A percentile compares a stretch with the other conserved stretches of the same genome.
Conservation (phyloP, 805 yeast species). For the Zygosaccharomyces kombuchaensis region DNA sequence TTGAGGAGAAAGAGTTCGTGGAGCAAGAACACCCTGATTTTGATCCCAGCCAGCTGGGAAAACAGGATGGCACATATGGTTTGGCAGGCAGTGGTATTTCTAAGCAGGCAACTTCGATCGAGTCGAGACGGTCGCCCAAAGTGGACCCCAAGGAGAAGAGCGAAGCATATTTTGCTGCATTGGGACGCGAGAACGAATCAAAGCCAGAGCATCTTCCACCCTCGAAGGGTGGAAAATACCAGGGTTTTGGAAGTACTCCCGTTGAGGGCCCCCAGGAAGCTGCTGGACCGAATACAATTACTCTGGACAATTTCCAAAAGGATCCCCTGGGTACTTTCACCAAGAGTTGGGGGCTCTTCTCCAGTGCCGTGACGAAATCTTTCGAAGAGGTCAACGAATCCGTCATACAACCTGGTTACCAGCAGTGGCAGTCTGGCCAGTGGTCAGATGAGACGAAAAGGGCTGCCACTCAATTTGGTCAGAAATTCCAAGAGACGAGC, state of each 20-base stretch:
- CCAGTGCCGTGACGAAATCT: slow-evolving; percentile 78
- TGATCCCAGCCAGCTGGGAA: slow-evolving; percentile 24
- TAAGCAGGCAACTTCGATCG: slow-evolving; percentile 29
- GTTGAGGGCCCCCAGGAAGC: slow-evolving; percentile 13
- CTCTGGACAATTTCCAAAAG: slow-evolving; percentile 61
- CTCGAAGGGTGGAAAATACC: slow-evolving; percentile 88
- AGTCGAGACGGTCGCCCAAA: slow-evolving; percentile 40
- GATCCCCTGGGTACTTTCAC: slow-evolving; percentile 90
- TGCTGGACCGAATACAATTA: slow-evolving; percentile 40
- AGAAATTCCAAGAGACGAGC: slow-evolving; percentile 86
- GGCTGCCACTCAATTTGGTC: slow-evolving; percentile 97
- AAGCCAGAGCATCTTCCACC: slow-evolving; percentile 83
- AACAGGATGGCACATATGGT: slow-evolving; percentile 8
- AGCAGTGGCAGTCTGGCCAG: slow-evolving; percentile 68
- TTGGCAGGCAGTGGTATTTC: slow-evolving; percentile 2
- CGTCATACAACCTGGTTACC: slow-evolving; percentile 87
- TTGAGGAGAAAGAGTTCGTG: slow-evolving; percentile 67
- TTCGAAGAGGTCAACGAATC: slow-evolving; percentile 80
- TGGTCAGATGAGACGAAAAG: slow-evolving; percentile 74
- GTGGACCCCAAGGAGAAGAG: slow-evolving; percentile 51
- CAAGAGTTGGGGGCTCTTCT: slow-evolving; percentile 92
- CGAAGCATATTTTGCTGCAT: slow-evolving; percentile 74
- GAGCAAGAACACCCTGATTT: slow-evolving; percentile 56
- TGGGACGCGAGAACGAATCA: slow-evolving; percentile 66
- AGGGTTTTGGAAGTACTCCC: slow-evolving; percentile 86